Conservation (phyloP, 2,329 filamentous ascomycete species). For the Capronia coronata region DNA sequence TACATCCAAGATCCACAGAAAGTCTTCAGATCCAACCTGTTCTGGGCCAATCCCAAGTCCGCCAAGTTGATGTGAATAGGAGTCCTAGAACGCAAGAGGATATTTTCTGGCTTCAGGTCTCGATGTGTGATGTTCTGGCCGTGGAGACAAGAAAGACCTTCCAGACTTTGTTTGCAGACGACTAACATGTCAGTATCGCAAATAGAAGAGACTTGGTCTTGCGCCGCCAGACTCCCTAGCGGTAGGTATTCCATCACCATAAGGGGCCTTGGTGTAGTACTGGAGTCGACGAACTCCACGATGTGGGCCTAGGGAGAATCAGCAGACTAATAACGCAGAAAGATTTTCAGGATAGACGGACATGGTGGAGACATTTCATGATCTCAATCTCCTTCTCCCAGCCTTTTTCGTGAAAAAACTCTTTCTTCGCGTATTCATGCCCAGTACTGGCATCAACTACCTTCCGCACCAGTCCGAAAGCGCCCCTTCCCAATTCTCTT, state of each 20-base stretch:
- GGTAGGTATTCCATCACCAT: constrained; percentile 13
- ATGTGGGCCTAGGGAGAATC: too few species aligned
- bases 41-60: constrained; percentile 68
- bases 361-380: constrained; percentile 16
- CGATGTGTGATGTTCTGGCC: constrained; percentile 77
- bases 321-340: not conserved
- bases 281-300: not conserved
- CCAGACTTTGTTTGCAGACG: constrained; percentile 48
- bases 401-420: constrained; percentile 3
- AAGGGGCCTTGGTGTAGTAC: constrained; percentile 3
- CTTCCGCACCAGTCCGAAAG: constrained; percentile 14
- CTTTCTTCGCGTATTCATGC: constrained; percentile 16
- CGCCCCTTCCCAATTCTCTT: constrained; percentile 5
- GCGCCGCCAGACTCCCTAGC: constrained; percentile 4
- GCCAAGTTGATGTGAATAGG: constrained; percentile 83
- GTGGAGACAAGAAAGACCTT: constrained; percentile 79
- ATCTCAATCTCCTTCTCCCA: constrained; percentile 14
- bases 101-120: constrained; percentile 97
- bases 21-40: constrained; percentile 4
- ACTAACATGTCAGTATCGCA: constrained; percentile 4
- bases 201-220: not conserved
- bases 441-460: constrained; percentile 17
- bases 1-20: constrained; percentile 12
- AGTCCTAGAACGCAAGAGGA: constrained; percentile 66
- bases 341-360: constrained; percentile 7